Conservation (phyloP, 2,329 filamentous ascomycete species). For the Aureobasidium sp. region DNA sequence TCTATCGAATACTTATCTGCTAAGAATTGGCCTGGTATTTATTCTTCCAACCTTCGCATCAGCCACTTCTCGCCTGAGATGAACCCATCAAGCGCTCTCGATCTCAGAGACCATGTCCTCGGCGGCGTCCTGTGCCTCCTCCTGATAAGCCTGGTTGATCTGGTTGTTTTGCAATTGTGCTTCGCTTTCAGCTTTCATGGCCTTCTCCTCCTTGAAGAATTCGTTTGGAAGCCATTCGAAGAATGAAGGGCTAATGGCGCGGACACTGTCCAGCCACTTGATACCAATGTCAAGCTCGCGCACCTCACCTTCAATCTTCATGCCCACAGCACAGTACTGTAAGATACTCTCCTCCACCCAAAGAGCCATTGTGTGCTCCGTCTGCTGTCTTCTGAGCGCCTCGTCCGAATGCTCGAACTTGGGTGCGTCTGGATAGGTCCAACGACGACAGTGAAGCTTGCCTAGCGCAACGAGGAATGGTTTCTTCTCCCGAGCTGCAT, state of each 20-base stretch:
- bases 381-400: constrained; percentile 29
- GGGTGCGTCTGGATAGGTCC: constrained; percentile 32
- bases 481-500: constrained; percentile 28
- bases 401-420: constrained; percentile 10
- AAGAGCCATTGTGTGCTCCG: constrained; percentile 49
- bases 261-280: constrained; percentile 32
- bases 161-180: neutral
- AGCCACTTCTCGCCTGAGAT: neutral
- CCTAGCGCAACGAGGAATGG: constrained; percentile 47
- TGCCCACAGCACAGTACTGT: constrained; percentile 52
- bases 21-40: neutral
- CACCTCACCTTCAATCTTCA: constrained; percentile 37
- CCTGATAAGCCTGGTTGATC: neutral
- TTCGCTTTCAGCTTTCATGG: constrained; percentile 4
- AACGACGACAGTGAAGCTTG: constrained; percentile 47
- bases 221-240: constrained; percentile 40
- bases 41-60: neutral
- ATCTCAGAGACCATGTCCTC: neutral
- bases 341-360: constrained; percentile 60
- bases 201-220: constrained; percentile 23
- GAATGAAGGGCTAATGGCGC: constrained; percentile 36
- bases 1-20: neutral
- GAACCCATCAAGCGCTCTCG: neutral
- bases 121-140: neutral
- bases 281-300: constrained; percentile 26